Base-by-base conservation (phyloP, 208 protist genomes). In the Endotrypanum monterogeii region DNA sequence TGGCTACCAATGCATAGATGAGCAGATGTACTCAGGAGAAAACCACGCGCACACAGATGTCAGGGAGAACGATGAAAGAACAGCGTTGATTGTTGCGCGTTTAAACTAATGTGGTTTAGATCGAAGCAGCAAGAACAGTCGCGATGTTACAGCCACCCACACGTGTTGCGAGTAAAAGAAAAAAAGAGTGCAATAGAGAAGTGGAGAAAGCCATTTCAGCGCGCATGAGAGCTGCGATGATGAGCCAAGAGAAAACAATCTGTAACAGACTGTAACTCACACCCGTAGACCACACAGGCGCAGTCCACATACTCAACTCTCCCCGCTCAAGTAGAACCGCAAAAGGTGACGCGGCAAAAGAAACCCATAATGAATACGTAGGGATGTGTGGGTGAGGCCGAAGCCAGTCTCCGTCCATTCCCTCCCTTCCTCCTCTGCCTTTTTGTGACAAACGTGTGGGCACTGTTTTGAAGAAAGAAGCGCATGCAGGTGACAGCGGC, bases 41-140 rank as follows among this genome's bases (percentile, higher is more conserved):
- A 65, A 37, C 60, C 46, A 37, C 37, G 37, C 60, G 44, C 60
- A 65, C 60, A 23, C 60, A 30, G 20, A 37, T 65, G 32, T 65
- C 23, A 44, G 3, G 14, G 60, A 37, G 60, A 4, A 41, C 6
- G 56, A 32, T 32, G 32, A 62, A 23, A 23, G 23, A 65, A 25
- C 37, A 32, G 37, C 60, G 37, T 25, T 25, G 28, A 23, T 28
- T 65, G 37, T 46, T 65, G 28, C 23, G 60, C 60, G 37, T 65
- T 46, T 37, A 65, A 37, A 14, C 18, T 25, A 44, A 48, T 46
- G 60, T 28, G 37, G 39, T 32, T 46, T 65, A 37, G 44, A 65
- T 48, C 20, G n/a, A n/a, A 39, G 37, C 14, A 8, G 20, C 14
- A 30, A 25, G 35, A 65, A 20, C 60, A 65, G 18, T 23, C 60